Evolutionary conservation across 2,329 filamentous ascomycete species (phyloP), one percentile per base, ranked within the genome.

Genomic region (Leptodontidium sp.): DNA sequence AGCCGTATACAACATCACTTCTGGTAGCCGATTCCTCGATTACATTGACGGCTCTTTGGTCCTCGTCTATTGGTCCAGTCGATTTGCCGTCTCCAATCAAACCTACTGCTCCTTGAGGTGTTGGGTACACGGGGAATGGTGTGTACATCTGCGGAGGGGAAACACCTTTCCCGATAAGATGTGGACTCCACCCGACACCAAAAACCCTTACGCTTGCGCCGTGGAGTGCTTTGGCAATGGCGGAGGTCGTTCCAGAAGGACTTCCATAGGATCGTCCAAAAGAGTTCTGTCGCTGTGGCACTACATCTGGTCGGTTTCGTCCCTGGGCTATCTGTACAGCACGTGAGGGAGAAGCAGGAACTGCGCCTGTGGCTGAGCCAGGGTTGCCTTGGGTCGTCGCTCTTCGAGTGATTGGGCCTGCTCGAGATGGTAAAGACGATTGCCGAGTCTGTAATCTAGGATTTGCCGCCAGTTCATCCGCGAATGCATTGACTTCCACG

Each of bases 401-500:
- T 73, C 94, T 88, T 67, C 94, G 90, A 53, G 91, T 83, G 77
- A 96, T 88, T 26, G 88, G 84, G 11, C 88, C 88, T 9, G 87
- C 82, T 71, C 89, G 86, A 6, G 86, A 84, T 52, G 61, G 50
- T 52, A 87, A 84, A 38, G 82, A 78, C 29, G 80, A 77, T 26
- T 79, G 78, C 45, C 84, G 85, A 79, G 29, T 77, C 79, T 55
- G 74, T 63, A 78, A 47, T 64, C 73, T 75, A 59, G 92, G 92
- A 76, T 92, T 95, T 64, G 94, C 92, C 55, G 93, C 94, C 77
- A 99, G 84, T 80, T 98, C 95, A 80, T 99, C 96, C 26, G 96
- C 96, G 76, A 99, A 91, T 2, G 96, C 96, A 79, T 99, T 98
- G 62, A 99, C 95, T 79, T 98, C 95, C 12, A 99, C 94, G 24